Evolutionary conservation across 768 basidiomycete species (phyloP).

Genomic region (Auricularia cornea): DNA sequence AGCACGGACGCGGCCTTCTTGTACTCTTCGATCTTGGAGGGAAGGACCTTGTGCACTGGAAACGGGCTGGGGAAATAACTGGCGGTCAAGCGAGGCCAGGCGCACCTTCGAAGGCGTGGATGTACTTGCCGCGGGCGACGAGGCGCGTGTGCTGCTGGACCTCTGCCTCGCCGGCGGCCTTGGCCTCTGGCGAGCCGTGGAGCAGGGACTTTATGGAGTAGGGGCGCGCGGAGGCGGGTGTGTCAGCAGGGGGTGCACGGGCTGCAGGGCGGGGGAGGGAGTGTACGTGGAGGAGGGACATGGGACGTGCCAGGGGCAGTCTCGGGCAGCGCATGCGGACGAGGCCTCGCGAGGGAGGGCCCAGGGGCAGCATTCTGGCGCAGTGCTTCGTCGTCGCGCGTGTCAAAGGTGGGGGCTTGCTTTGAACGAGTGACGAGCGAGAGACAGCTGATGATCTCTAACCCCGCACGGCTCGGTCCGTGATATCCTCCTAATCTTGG

Average conservation of each 20-base stretch:
- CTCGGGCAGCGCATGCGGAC: background rate
- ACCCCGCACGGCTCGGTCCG: too few relatives aligned
- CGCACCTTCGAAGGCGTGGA: conserved; percentile 84
- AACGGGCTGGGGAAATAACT: conserved; percentile 10
- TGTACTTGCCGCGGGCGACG: conserved; percentile 89
- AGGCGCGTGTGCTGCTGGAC: conserved; percentile 76
- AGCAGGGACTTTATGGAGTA: conserved; percentile 55
- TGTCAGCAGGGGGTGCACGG: background rate
- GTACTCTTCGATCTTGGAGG: conserved; percentile 73
- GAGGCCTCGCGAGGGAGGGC: too few relatives aligned
- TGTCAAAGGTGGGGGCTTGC: too few relatives aligned
- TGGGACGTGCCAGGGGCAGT: background rate
- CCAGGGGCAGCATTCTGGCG: too few relatives aligned
- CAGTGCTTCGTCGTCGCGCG: too few relatives aligned
- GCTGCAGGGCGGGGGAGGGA: background rate
- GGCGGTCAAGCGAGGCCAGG: conserved; percentile 6
- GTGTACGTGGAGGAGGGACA: background rate
- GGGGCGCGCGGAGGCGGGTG: background rate
- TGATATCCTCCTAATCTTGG: too few relatives aligned
- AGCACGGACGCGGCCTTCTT: conserved; percentile 73
- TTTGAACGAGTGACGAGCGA: too few relatives aligned
- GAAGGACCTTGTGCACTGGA: conserved; percentile 79
- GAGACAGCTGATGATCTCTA: too few relatives aligned
- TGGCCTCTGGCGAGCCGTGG: conserved; percentile 90
- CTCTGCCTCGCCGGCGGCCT: conserved; percentile 69